Conservation (phyloP, 768 basidiomycete genomes). For the Xanthoconium stramineum region DNA sequence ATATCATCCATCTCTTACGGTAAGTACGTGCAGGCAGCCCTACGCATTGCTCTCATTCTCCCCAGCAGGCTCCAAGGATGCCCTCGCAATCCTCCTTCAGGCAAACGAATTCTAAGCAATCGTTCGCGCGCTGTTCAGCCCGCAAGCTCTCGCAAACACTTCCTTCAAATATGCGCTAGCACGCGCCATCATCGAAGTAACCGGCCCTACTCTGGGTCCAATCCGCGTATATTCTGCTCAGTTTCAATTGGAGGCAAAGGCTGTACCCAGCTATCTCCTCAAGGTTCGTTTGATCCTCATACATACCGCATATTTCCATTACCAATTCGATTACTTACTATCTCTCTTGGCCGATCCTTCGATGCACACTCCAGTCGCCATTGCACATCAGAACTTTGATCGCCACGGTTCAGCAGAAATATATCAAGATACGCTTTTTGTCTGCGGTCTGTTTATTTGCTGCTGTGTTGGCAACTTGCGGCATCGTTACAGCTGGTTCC, state of each 20-base stretch:
- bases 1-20: slow-evolving; percentile 73
- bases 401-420: slow-evolving; percentile 45
- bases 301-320: neutral
- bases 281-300: slow-evolving; percentile 37
- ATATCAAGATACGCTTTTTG: slow-evolving; percentile 46
- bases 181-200: slow-evolving; percentile 63
- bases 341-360: slow-evolving; percentile 54
- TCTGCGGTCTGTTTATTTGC: slow-evolving; percentile 36
- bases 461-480: slow-evolving; percentile 51
- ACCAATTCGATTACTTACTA: slow-evolving; percentile 56
- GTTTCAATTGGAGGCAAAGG: slow-evolving; percentile 49
- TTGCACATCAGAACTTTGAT: slow-evolving; percentile 51
- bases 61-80: slow-evolving; percentile 57
- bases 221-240: slow-evolving; percentile 36
- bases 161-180: slow-evolving; percentile 55
- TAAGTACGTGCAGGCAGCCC: slow-evolving; percentile 15
- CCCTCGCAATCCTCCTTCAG: slow-evolving; percentile 54
- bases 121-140: slow-evolving; percentile 55
- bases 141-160: slow-evolving; percentile 31
- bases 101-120: slow-evolving; percentile 58
- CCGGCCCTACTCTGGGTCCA: slow-evolving; percentile 70
- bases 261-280: slow-evolving; percentile 58
- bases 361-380: slow-evolving; percentile 42
- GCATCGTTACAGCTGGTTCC: slow-evolving; percentile 61
- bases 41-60: neutral